Percentiles rank a stretch among this genome's conserved stretches.
phyloP scores from a whole-genome alignment of 768 basidiomycete species.

The Clavaria fumosa region DNA sequence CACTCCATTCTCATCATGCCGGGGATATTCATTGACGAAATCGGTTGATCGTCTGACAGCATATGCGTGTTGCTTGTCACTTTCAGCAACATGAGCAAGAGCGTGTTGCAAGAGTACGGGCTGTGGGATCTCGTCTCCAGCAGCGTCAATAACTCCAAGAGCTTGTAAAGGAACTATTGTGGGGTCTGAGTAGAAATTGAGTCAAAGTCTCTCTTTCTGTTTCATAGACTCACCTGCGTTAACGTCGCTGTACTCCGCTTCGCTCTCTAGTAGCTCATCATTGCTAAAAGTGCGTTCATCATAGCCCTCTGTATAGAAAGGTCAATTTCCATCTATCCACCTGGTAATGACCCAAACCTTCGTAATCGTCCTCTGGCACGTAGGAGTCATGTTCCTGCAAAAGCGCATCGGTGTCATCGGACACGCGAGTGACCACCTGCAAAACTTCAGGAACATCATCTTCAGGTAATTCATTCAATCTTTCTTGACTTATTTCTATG shows the following conservation, averaged over 20 bases:
- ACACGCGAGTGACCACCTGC: background rate
- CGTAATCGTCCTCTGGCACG: conserved; percentile 3
- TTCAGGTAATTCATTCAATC: conserved; percentile 15
- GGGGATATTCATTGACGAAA: conserved; percentile 19
- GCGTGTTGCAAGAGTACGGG: conserved; percentile 8
- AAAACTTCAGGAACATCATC: conserved; percentile 6
- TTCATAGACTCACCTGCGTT: no score
- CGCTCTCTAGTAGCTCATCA: no score
- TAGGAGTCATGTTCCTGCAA: conserved; percentile 7
- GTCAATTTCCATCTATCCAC: background rate
- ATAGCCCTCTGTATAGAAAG: no score
- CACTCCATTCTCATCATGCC: conserved; percentile 8
- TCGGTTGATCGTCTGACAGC: conserved; percentile 11
- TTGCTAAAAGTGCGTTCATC: no score
- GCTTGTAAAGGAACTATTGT: conserved; percentile 14
- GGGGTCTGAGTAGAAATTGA: conserved; percentile 1
- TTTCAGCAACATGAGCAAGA: background rate
- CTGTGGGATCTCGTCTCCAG: conserved; percentile 10
- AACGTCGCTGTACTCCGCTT: no score
- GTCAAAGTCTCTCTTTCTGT: no score
- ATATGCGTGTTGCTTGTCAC: background rate
- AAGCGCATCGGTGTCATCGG: conserved; percentile 1
- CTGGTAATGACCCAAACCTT: no score
- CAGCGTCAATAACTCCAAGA: conserved; percentile 14
- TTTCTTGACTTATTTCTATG: conserved; percentile 13